phyloP scores from a whole-genome alignment of 2,329 filamentous ascomycete species.

The Penicillium aurantiogriseum region DNA sequence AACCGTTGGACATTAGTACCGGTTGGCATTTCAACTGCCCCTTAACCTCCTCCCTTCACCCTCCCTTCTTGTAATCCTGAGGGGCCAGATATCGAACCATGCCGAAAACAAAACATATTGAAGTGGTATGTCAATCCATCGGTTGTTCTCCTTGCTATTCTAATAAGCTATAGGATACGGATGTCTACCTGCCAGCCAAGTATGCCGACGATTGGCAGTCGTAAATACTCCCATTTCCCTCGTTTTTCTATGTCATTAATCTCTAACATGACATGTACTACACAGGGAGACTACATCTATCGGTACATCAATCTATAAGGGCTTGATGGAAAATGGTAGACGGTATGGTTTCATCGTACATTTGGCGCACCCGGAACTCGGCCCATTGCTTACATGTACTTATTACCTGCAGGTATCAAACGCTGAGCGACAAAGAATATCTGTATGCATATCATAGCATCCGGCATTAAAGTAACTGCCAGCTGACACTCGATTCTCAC shows the following conservation, averaged over 20 bases:
- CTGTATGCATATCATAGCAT: slow-evolving; percentile 1
- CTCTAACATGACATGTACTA: not conserved
- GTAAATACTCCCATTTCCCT: not conserved
- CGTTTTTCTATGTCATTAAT: not conserved
- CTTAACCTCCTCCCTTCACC: too few species aligned
- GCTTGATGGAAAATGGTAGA: slow-evolving; percentile 18
- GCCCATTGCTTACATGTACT: not conserved
- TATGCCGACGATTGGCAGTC: slow-evolving; percentile 19
- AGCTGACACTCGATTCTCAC: not conserved
- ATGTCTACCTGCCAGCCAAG: not conserved
- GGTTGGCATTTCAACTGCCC: not conserved
- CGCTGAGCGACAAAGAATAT: slow-evolving; percentile 13
- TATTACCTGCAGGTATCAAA: slow-evolving; percentile 14
- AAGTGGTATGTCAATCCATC: not conserved
- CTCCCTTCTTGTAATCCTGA: not conserved
- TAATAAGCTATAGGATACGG: slow-evolving; percentile 10
- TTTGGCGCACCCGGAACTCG: not conserved
- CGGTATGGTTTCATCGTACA: slow-evolving; percentile 6
- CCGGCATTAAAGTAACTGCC: not conserved
- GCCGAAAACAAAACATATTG: not conserved
- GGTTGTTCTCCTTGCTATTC: not conserved
- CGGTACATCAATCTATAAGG: slow-evolving; percentile 17
- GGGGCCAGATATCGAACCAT: not conserved
- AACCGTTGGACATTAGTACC: not conserved
- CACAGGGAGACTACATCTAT: slow-evolving; percentile 17